phyloP scores from a whole-genome alignment of 208 protist species.

The Zelonia costaricensis region DNA sequence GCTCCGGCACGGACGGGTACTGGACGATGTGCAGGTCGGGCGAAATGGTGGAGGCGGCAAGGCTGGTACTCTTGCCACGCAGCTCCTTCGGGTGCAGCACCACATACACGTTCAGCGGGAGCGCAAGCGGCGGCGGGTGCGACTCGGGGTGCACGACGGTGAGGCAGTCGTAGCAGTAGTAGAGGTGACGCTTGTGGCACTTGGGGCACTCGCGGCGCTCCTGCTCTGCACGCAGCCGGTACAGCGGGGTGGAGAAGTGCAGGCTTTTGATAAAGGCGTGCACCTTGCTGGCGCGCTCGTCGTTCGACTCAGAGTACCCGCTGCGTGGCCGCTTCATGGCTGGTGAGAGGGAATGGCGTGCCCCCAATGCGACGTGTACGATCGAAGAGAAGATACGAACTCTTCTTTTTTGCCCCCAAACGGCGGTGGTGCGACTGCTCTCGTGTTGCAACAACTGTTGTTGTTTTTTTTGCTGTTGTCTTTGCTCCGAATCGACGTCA shows the following conservation, averaged over 20 bases:
- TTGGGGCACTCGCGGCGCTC: constrained; percentile 70
- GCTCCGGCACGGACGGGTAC: constrained; percentile 66
- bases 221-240: constrained; percentile 49
- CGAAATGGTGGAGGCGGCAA: constrained; percentile 91
- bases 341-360: neutral
- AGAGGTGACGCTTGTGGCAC: constrained; percentile 77
- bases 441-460: too few relatives aligned
- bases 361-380: neutral
- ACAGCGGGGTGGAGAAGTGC: constrained; percentile 72
- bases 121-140: constrained; percentile 68
- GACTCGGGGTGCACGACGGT: constrained; percentile 80
- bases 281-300: constrained; percentile 54
- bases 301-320: constrained; percentile 66
- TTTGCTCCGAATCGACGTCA: neutral
- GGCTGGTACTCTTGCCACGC: constrained; percentile 91
- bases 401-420: too few relatives aligned
- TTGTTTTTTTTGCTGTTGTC: neutral
- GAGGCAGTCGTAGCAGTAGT: constrained; percentile 92
- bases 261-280: constrained; percentile 70
- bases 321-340: constrained; percentile 68
- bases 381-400: too few relatives aligned
- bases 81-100: constrained; percentile 90
- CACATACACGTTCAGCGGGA: constrained; percentile 87
- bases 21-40: constrained; percentile 81
- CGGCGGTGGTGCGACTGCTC: too few relatives aligned